Base-by-base conservation (phyloP, 441 rosid genomes). In the Eruca vesicaria region DNA sequence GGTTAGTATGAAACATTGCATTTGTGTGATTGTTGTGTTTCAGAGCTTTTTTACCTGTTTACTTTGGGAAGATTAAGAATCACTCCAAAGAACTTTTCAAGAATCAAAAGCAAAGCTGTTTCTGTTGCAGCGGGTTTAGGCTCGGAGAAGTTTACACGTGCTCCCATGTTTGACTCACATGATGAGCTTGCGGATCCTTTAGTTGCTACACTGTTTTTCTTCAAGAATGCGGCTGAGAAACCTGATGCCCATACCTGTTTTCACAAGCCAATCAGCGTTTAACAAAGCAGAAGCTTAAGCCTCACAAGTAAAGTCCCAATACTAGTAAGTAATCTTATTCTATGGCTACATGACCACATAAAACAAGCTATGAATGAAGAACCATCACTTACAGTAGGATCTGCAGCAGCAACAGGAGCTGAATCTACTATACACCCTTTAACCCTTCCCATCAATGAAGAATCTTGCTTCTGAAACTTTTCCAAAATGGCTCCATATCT, bases 201-300 rank as follows among this genome's bases (percentile, higher is more conserved):
- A 16, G 97, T 86, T 21, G 98, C 98, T 74, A 93, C 78, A 19
- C 98, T 96, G 45, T 75, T 78, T 83, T 93, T 96, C 81, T 96
- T 96, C 66, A 96, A 87, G 81, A 96, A 85, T 14, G 99, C 99
- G 0, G 99, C 99, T 5, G 93, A 90, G 82, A 93, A 96, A 63
- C 99, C 99, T 0, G 96, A 93, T 60, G 98, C 98, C 98, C 98
- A 96, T 50, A 93, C 99, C 99, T 96, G 53, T 59, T 72, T 59
- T 50, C 7, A 75, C 65, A 68, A 76, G 31, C 69, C 59, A 72
- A 77, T 66, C n/a, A 29, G 52, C 3, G 19, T 55, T 18, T 9
- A n/a, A 23, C 63, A 72, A 28, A 58, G 2, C 63, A 58, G 63
- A 29, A 28, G 10, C 32, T n/a, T 19, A 45, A 21, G 29, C 35